Base-by-base conservation (phyloP, 2,329 filamentous ascomycete species). In the Penicillium sp. region DNA sequence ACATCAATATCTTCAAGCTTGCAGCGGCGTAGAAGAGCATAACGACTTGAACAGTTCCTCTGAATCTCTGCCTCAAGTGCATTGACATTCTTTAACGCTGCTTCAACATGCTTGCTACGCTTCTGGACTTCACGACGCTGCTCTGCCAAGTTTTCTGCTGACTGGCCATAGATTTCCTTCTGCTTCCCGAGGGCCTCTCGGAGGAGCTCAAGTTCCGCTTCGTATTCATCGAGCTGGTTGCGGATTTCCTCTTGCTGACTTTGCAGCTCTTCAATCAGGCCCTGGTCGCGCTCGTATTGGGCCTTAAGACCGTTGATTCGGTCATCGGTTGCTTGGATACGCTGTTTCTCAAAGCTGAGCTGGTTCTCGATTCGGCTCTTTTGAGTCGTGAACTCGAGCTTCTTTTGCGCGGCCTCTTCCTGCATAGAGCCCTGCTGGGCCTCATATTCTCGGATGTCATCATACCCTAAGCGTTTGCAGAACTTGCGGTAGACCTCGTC, bases 1-100 rank as follows among this genome's bases (percentile, higher is more conserved):
- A 99, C 82, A 59, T 88, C 86, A 62, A 97, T 90, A 68, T 97
- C 92, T 70, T 97, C 93, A 45, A 99, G 85, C 70, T 95, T 93
- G 79, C 93, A 97, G 59, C 90, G 86, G 68, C 91, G 86, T 50
- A 99, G 82, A 45, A 96, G 78, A 42, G 86, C 86, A 69, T 96
- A 96, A 69, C 94, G 90, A 65, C 85, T 86, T 0, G 91, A 87
- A 55, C 88, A 90, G 67, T 91, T 91, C 66, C 89, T 90, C 72
- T 96, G 91, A 47, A 96, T 86, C 57, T 91, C 88, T 1, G 88
- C 87, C 72, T 97, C 92, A n/a, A 95, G 78, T 6, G 81, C 83
- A 55, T 84, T 86, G 55, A 99, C 89, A 41, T 86, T 86, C 67
- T 89, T 92, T 49, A 89, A 79, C 1, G 82, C 83, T 21, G 80